These are phyloP conservation scores for Pontederia paniculata DNA, from an alignment of 176 grass and related monocot species.

Conservation along the genomic window DNA sequence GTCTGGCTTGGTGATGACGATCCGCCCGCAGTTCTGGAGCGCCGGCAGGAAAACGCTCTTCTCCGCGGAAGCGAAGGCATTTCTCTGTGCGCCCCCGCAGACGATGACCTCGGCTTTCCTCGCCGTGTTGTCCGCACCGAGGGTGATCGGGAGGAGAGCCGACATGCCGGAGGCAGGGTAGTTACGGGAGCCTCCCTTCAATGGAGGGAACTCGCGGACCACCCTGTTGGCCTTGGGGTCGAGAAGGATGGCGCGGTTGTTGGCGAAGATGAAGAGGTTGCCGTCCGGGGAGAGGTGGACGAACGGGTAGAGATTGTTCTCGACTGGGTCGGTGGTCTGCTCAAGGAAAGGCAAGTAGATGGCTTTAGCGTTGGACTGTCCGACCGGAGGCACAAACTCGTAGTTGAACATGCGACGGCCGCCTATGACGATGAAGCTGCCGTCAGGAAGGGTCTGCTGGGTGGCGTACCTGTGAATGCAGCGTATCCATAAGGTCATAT, in stretches of 20 bases:
- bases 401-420: conserved; percentile 63
- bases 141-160: conserved; percentile 53
- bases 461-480: conserved; percentile 30
- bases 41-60: conserved; percentile 28
- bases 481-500: too few species aligned
- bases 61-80: conserved; percentile 36
- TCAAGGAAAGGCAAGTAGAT: conserved; percentile 62
- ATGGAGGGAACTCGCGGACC: conserved; percentile 28
- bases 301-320: conserved; percentile 93
- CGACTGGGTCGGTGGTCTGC: conserved; percentile 43
- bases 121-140: conserved; percentile 21
- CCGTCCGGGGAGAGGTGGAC: conserved; percentile 82
- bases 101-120: conserved; percentile 39
- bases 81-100: conserved; percentile 53
- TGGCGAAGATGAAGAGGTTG: conserved; percentile 69
- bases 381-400: conserved; percentile 50
- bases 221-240: conserved; percentile 30
- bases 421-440: conserved; percentile 54
- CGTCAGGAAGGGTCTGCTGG: conserved; percentile 56
- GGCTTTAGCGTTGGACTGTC: neutral
- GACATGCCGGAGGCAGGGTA: conserved; percentile 61
- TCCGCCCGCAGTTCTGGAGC: conserved; percentile 44
- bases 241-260: conserved; percentile 48
- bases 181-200: conserved; percentile 40
- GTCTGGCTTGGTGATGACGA: conserved; percentile 29